phyloP scores from a whole-genome alignment of 306 rosid species.

The Corylus americana region DNA sequence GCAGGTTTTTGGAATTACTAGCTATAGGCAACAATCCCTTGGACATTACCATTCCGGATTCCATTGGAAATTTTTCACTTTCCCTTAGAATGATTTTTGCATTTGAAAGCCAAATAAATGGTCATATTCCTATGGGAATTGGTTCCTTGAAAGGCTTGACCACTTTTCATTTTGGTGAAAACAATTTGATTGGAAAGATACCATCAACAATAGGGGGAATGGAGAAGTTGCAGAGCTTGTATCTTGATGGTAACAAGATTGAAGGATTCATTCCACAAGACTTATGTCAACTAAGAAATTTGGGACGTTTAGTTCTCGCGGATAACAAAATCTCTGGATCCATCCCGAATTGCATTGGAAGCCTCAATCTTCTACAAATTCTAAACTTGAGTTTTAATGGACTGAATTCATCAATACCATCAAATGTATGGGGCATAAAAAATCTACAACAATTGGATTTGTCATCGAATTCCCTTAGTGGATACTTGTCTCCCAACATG shows the following conservation, averaged over 20 bases:
- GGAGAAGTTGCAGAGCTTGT: background rate
- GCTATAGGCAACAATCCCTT: background rate
- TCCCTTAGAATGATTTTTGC: background rate
- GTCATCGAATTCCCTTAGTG: background rate
- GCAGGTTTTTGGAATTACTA: background rate
- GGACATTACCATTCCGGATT: background rate
- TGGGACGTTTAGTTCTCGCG: background rate
- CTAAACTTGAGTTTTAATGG: background rate
- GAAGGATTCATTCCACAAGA: background rate
- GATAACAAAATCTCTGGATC: background rate
- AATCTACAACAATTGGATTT: background rate
- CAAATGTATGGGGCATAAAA: background rate
- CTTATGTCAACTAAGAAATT: background rate
- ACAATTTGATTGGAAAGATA: background rate
- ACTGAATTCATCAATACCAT: background rate
- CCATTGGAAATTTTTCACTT: background rate
- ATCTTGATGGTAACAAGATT: background rate
- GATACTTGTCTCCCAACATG: background rate
- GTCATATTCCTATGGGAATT: background rate
- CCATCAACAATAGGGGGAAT: background rate
- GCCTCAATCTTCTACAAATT: background rate
- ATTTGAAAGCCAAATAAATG: background rate
- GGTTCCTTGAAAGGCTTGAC: background rate
- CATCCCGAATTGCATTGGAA: background rate
- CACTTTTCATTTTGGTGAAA: fast-evolving